A percentile compares a stretch with the other conserved stretches of the same genome.
These are phyloP conservation scores for Malassezia restricta DNA, from an alignment of 1,284 basidiomycete genomes.

Conservation along the genomic window DNA sequence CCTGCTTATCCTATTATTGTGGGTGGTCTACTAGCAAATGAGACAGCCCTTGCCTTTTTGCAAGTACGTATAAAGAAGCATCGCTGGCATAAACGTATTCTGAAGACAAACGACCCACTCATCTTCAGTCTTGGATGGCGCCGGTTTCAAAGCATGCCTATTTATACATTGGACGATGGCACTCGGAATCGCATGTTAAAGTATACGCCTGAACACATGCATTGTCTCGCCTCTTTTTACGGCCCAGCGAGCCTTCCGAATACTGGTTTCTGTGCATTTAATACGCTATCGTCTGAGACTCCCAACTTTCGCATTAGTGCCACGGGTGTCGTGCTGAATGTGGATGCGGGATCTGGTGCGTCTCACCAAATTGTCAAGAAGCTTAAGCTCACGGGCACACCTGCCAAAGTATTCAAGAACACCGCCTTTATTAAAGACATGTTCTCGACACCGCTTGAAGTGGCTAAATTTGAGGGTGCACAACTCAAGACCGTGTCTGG, in stretches of 20 bases:
- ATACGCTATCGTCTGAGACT: conserved; percentile 59
- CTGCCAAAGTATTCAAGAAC: conserved; percentile 97
- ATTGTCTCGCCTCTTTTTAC: conserved; percentile 84
- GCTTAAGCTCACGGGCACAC: conserved; percentile 84
- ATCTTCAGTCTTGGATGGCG: conserved; percentile 93
- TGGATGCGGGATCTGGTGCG: conserved; percentile 54
- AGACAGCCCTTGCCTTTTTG: conserved; percentile 78
- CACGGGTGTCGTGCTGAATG: conserved; percentile 85
- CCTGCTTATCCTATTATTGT: conserved; percentile 79
- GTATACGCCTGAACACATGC: conserved; percentile 99
- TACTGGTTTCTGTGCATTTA: conserved; percentile 91
- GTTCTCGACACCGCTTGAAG: conserved; percentile 83
- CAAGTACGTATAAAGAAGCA: conserved; percentile 94
- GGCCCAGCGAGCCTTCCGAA: conserved; percentile 50
- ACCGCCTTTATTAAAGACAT: conserved; percentile 97
- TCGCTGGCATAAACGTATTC: conserved; percentile 78
- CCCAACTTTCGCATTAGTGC: conserved; percentile 79
- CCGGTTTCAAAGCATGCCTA: conserved; percentile 83
- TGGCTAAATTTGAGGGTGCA: conserved; percentile 96
- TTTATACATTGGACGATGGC: conserved; percentile 84
- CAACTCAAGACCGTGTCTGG: conserved; percentile 89
- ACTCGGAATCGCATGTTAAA: conserved; percentile 90
- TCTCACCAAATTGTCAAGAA: conserved; percentile 93
- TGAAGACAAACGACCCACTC: conserved; percentile 95
- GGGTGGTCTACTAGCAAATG: conserved; percentile 79